Evolutionary conservation across 2,329 filamentous ascomycete species (phyloP), one percentile per base, ranked within the genome.

Genomic region (Paecilomyces dactylethromorphus): DNA sequence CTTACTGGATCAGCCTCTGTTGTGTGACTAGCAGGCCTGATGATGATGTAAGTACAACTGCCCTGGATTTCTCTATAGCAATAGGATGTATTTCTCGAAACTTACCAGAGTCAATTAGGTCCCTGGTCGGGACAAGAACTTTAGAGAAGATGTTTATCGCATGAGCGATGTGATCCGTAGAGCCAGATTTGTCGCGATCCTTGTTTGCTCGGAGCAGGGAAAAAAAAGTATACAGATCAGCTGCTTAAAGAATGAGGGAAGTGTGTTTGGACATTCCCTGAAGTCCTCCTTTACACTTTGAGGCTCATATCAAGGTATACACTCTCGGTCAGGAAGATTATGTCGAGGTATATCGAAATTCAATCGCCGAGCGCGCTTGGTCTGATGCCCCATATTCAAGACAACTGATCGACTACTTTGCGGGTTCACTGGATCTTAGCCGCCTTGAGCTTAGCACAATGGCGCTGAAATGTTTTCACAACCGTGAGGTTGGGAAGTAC

Each of bases 221-320:
- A n/a, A n/a, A n/a, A n/a, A n/a, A n/a, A n/a, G n/a, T n/a, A n/a
- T n/a, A n/a, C n/a, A n/a, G n/a, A n/a, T n/a, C n/a, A n/a, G n/a
- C n/a, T n/a, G n/a, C n/a, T n/a, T n/a, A n/a, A 63, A 32, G 60
- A 18, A n/a, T 54, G 58, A 18, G 65, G 54, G 60, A 71, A 29
- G 68, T 72, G 68, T 66, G 68, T 82, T 21, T 79, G 79, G 73
- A 81, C 79, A 0, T 71, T 81, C 31, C 77, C 80, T 1, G 78
- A 79, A 60, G 68, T 76, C 1, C 65, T 79, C 0, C 64, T 78
- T 1, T 66, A 70, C 22, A 15, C n/a, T 13, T 71, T 72, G 4
- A 63, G 62, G 2, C 63, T 26, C 59, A 64, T 1, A 73, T 76
- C 51, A 59, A 62, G 5, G 66, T 77, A 5, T 77, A 74, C 56